Conservation (phyloP, 192 early-diverging fungal genomes). For the Backusella psychrophila region DNA sequence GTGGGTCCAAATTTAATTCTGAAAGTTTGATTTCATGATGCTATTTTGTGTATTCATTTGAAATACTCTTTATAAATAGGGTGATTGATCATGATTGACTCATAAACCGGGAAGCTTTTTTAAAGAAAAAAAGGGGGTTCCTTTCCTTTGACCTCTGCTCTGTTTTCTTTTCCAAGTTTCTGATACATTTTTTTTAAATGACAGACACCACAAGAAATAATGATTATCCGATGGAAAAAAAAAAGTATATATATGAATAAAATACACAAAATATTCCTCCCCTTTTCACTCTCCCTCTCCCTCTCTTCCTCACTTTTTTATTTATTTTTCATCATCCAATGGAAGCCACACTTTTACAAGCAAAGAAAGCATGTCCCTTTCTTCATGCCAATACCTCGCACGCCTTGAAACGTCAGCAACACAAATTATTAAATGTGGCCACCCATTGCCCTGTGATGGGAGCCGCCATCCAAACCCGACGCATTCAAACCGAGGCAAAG, state of each 20-base stretch:
- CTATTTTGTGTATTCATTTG: no score
- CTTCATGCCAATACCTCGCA: constrained; percentile 62
- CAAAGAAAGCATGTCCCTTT: constrained; percentile 67
- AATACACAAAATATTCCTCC: not conserved
- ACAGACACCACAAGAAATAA: not conserved
- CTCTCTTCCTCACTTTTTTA: not conserved
- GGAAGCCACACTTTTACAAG: constrained; percentile 37
- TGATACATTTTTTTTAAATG: not conserved
- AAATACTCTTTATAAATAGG: no score
- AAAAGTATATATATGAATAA: not conserved
- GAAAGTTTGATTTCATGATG: not conserved
- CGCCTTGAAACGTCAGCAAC: constrained; percentile 44
- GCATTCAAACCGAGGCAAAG: constrained; percentile 26
- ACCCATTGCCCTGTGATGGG: constrained; percentile 79
- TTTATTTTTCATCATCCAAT: constrained; percentile 12
- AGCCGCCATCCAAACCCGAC: constrained; percentile 63
- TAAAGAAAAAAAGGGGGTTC: no score
- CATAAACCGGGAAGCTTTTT: no score
- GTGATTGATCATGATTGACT: no score
- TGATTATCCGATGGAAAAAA: not conserved
- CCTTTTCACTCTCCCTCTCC: not conserved
- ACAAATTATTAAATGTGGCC: constrained; percentile 52
- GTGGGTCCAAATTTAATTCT: no score
- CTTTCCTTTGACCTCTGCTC: not conserved
- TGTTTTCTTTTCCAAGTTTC: not conserved